Percentiles rank a stretch among this genome's conserved stretches.
These are phyloP conservation scores for Trichoderma asperellum DNA, from an alignment of 2,329 filamentous ascomycete genomes.

Conservation along the genomic window DNA sequence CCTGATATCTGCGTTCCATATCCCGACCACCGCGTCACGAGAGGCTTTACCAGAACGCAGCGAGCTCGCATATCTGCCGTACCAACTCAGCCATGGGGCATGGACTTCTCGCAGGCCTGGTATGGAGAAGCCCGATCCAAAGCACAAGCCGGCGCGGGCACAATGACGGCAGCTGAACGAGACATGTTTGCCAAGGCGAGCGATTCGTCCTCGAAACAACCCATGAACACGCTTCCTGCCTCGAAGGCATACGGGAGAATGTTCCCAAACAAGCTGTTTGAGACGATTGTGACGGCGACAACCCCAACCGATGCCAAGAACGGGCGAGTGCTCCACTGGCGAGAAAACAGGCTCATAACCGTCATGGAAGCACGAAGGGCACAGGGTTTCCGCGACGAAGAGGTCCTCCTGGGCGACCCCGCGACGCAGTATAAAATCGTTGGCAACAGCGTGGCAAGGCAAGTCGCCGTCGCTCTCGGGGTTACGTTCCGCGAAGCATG, in stretches of 20 bases:
- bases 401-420: conserved; percentile 66
- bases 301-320: conserved; percentile 57
- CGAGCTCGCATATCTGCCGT: conserved; percentile 59
- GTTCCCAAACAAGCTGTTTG: conserved; percentile 56
- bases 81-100: conserved; percentile 60
- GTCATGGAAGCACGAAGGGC: conserved; percentile 70
- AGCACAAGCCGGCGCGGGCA: conserved; percentile 35
- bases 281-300: conserved; percentile 64
- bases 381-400: conserved; percentile 71
- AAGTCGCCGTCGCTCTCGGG: conserved; percentile 69
- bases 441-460: conserved; percentile 76
- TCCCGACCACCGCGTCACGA: conserved; percentile 68
- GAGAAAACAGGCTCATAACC: conserved; percentile 62
- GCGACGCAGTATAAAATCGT: conserved; percentile 66
- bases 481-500: conserved; percentile 63
- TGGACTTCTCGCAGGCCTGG: conserved; percentile 56
- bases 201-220: background rate
- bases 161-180: conserved; percentile 46
- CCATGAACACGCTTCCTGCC: conserved; percentile 42
- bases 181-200: conserved; percentile 43
- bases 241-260: conserved; percentile 59
- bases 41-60: conserved; percentile 44
- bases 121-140: conserved; percentile 36
- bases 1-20: conserved; percentile 63
- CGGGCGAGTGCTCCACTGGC: conserved; percentile 66